phyloP scores from a whole-genome alignment of 768 basidiomycete species.

The Dioszegia aurantiaca region DNA sequence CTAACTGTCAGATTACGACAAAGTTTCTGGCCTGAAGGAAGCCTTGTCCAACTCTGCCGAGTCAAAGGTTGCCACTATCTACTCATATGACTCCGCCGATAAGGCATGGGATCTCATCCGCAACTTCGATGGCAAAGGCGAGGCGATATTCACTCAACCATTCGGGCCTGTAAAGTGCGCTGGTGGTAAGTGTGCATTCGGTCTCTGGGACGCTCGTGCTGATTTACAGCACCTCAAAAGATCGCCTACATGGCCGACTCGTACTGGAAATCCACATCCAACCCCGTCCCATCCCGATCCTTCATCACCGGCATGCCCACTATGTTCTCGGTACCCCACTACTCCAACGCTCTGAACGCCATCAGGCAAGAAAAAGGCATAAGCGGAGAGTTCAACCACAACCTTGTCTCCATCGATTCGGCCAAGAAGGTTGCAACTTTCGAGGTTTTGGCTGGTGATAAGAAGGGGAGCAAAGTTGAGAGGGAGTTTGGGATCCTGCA shows the following conservation, averaged over 20 bases:
- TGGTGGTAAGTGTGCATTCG: conserved; percentile 42
- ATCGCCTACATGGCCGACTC: conserved; percentile 46
- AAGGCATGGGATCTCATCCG: conserved; percentile 83
- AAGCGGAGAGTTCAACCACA: conserved; percentile 75
- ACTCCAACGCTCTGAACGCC: conserved; percentile 77
- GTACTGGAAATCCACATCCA: conserved; percentile 64
- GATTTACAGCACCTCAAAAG: conserved; percentile 37
- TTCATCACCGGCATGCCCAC: conserved; percentile 89
- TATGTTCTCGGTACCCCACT: conserved; percentile 97
- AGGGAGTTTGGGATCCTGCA: conserved; percentile 81
- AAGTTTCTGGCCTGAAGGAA: conserved; percentile 66
- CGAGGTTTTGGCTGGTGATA: conserved; percentile 64
- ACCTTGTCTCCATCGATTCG: conserved; percentile 72
- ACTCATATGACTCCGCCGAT: conserved; percentile 84
- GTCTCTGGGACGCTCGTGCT: not conserved
- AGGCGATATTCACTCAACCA: conserved; percentile 91
- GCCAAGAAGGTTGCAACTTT: conserved; percentile 78
- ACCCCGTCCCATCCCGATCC: conserved; percentile 62
- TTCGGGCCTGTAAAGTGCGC: conserved; percentile 90
- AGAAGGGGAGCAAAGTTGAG: conserved; percentile 59
- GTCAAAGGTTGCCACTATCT: conserved; percentile 86
- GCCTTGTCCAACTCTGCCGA: conserved; percentile 69
- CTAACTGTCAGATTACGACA: conserved; percentile 60
- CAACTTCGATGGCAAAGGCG: conserved; percentile 66
- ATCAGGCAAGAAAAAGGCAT: conserved; percentile 76